Evolutionary conservation across 2,329 filamentous ascomycete genomes (phyloP), one percentile per base, ranked within the genome.

Genomic region (Elsinoe ampelina): DNA sequence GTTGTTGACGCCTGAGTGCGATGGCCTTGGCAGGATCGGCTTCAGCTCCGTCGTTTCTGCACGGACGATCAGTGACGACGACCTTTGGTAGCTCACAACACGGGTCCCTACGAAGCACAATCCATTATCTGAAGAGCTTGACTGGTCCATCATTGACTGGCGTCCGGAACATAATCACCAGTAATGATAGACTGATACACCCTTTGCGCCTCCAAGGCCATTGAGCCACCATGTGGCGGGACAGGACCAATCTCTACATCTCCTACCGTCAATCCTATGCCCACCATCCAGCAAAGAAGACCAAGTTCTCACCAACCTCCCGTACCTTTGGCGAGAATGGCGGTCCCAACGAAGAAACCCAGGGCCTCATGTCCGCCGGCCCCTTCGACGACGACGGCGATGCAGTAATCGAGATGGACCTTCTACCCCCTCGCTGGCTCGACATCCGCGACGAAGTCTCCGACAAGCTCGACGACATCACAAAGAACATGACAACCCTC

Each of bases 191-290:
- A 52, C 32, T 52, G 20, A 52, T 12, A 7, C 19, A 5, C 12
- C 17, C 19, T 8, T 13, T 3, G 48, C 35, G 48, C 34, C 48
- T 39, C 11, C 32, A 34, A n/a, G 48, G 48, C 48, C 48, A 52
- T 52, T 52, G 42, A 39, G 36, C 55, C 58, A 57, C 45, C 48
- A 61, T 62, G 60, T 98, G 91, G 91, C 89, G 93, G 78, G 93
- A 98, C 80, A 87, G 93, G 75, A 98, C 93, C 65, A 98, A 97
- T 72, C 87, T 98, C 71, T 98, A 95, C 73, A 93, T 98, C 71
- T 97, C 93, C 73, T 98, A 97, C 79, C 91, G 93, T 68, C 93
- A 98, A 77, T 97, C 92, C 67, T 97, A 96, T 74, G 84, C 90
- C 66, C 93, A 97, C 73, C 91, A 96, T 71, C 93, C 93, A 55